These are phyloP conservation scores for Fusarium drepaniforme DNA, from an alignment of 2,329 filamentous ascomycete species.

Conservation along the genomic window DNA sequence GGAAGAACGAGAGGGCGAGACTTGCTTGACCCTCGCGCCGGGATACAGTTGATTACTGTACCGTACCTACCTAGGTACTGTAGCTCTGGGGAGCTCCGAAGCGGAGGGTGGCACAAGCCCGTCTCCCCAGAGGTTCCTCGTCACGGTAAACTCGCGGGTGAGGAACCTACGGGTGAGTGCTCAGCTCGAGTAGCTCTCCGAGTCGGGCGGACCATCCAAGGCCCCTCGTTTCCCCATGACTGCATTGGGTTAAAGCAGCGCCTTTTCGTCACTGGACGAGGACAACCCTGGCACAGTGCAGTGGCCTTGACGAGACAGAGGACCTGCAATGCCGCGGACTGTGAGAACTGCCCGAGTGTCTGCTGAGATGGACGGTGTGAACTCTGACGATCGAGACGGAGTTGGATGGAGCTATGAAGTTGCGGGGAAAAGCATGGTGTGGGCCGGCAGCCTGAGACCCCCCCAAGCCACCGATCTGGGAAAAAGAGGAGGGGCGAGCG, in stretches of 20 bases:
- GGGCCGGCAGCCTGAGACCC: slow-evolving; percentile 33
- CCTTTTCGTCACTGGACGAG: slow-evolving; percentile 35
- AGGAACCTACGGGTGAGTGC: slow-evolving; percentile 39
- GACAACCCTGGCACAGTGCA: slow-evolving; percentile 32
- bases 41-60: not conserved
- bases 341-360: slow-evolving; percentile 34
- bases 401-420: slow-evolving; percentile 31
- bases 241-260: slow-evolving; percentile 41
- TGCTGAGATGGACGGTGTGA: slow-evolving; percentile 44
- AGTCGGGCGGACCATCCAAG: slow-evolving; percentile 1
- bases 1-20: slow-evolving; percentile 15
- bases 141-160: slow-evolving; percentile 35
- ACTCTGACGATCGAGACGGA: slow-evolving; percentile 46
- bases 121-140: slow-evolving; percentile 37
- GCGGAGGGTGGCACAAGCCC: slow-evolving; percentile 39
- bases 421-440: slow-evolving; percentile 44
- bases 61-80: not conserved
- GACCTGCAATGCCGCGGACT: slow-evolving; percentile 28
- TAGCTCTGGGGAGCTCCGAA: slow-evolving; percentile 38
- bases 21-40: slow-evolving; percentile 13
- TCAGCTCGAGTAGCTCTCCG: slow-evolving; percentile 25
- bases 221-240: slow-evolving; percentile 13
- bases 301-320: not conserved
- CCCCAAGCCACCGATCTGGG: slow-evolving; percentile 40
- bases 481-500: slow-evolving; percentile 9